phyloP scores from a whole-genome alignment of 495 filamentous ascomycete genomes.

The Achaetomiella virescens region DNA sequence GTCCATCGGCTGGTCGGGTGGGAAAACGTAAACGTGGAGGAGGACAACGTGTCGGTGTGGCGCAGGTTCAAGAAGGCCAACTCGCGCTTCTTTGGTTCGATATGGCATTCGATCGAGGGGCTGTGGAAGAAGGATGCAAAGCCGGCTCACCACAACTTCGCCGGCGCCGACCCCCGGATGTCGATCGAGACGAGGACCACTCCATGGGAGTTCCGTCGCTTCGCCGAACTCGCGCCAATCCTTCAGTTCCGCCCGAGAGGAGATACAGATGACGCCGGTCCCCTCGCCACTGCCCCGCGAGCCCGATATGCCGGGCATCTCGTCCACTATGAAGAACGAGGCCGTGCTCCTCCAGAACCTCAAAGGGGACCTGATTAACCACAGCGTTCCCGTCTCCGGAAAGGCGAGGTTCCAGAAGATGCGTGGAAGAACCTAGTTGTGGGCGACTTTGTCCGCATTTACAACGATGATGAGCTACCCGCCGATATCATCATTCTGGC shows the following conservation, averaged over 20 bases:
- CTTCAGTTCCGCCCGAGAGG: slow-evolving; percentile 46
- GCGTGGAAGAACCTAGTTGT: slow-evolving; percentile 95
- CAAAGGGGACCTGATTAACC: slow-evolving; percentile 47
- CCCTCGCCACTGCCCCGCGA: slow-evolving; percentile 63
- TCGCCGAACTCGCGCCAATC: slow-evolving; percentile 53
- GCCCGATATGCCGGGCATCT: slow-evolving; percentile 14
- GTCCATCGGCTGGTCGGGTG: slow-evolving; percentile 84
- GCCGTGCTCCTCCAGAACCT: slow-evolving; percentile 39
- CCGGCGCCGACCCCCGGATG: slow-evolving; percentile 43
- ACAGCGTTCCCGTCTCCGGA: slow-evolving; percentile 34
- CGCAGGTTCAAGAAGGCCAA: slow-evolving; percentile 87
- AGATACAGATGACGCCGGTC: slow-evolving; percentile 94
- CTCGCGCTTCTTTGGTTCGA: slow-evolving; percentile 52
- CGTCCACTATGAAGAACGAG: slow-evolving; percentile 48
- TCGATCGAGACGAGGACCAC: slow-evolving; percentile 59
- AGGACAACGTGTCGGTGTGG: slow-evolving; percentile 82
- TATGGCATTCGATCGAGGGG: slow-evolving; percentile 45
- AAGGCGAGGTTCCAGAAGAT: slow-evolving; percentile 76
- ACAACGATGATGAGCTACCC: slow-evolving; percentile 92
- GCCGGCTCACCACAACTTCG: slow-evolving; percentile 29
- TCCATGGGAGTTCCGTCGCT: slow-evolving; percentile 54
- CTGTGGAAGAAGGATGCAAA: slow-evolving; percentile 41
- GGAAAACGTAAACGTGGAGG: slow-evolving; percentile 88
- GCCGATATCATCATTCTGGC: slow-evolving; percentile 94
- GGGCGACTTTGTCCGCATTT: slow-evolving; percentile 93